Conservation (phyloP, 164 flowering plant species). For the Magnolia kwangsiensis region DNA sequence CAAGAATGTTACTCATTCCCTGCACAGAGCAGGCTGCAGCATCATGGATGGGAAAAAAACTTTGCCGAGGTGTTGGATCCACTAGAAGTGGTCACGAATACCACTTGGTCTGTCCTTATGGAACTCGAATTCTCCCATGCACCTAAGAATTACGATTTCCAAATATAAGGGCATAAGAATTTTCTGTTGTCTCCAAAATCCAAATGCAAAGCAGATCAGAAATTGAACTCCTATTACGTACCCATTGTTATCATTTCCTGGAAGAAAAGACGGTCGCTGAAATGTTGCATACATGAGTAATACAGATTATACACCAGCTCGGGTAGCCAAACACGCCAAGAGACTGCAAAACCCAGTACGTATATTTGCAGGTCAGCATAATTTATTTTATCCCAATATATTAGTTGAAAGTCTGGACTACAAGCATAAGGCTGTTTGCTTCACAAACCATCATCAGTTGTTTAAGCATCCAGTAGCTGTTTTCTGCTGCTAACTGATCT, state of each 20-base stretch:
- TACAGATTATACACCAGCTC: constrained; percentile 23
- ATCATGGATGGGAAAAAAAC: constrained; percentile 11
- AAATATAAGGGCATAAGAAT: not conserved
- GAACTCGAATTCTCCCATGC: constrained; percentile 13
- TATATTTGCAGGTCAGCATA: not conserved
- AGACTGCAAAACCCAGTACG: constrained; percentile 16
- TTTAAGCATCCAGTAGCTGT: constrained; percentile 21
- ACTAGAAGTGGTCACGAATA: not conserved
- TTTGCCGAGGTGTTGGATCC: constrained; percentile 9
- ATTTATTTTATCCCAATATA: not conserved
- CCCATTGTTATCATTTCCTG: not conserved
- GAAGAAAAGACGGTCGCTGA: constrained; percentile 12
- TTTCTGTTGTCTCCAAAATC: not conserved
- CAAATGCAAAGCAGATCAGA: not conserved
- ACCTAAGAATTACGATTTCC: constrained; percentile 13
- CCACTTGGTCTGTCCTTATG: constrained; percentile 13
- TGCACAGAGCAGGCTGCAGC: constrained; percentile 23
- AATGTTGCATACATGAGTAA: constrained; percentile 16
- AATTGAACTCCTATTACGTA: constrained; percentile 2
- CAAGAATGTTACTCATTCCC: constrained; percentile 20
- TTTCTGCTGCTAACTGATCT: constrained; percentile 38
- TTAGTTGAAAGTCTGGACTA: not conserved
- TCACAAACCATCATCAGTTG: constrained; percentile 20
- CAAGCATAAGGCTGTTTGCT: not conserved
- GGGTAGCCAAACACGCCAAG: constrained; percentile 12